Conservation (phyloP, 306 rosid species). For the Arachis stenosperma region DNA sequence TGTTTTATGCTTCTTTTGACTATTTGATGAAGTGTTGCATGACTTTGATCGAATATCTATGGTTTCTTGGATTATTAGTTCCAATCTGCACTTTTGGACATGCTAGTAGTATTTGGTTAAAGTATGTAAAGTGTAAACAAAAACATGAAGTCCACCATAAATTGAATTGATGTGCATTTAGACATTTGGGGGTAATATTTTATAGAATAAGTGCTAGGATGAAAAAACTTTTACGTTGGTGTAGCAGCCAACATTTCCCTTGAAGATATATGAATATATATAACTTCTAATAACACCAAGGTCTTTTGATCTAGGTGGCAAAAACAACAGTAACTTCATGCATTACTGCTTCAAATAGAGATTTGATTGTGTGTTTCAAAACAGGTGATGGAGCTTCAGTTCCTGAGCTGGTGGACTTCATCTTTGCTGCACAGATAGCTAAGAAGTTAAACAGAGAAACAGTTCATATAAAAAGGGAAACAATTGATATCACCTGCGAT, state of each 20-base stretch:
- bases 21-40: neutral
- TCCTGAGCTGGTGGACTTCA: conserved; percentile 80
- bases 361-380: conserved; percentile 37
- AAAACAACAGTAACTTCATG: neutral
- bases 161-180: conserved; percentile 13
- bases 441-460: conserved; percentile 58
- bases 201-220: neutral
- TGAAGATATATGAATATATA: neutral
- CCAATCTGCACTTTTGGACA: conserved; percentile 4
- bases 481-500: conserved; percentile 49
- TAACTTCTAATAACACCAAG: neutral
- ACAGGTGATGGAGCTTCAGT: conserved; percentile 75
- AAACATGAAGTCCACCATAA: neutral
- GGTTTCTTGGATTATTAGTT: conserved; percentile 22
- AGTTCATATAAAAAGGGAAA: conserved; percentile 50
- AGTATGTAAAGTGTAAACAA: neutral
- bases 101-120: conserved; percentile 10
- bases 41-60: neutral
- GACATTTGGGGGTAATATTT: conserved; percentile 6
- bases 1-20: conserved; percentile 16
- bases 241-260: neutral
- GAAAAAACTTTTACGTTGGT: conserved; percentile 15
- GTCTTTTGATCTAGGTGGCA: neutral
- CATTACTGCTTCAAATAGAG: neutral
- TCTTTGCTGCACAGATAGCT: conserved; percentile 83